phyloP scores from a whole-genome alignment of 2,329 filamentous ascomycete genomes.

The Tolypocladium inflatum region DNA sequence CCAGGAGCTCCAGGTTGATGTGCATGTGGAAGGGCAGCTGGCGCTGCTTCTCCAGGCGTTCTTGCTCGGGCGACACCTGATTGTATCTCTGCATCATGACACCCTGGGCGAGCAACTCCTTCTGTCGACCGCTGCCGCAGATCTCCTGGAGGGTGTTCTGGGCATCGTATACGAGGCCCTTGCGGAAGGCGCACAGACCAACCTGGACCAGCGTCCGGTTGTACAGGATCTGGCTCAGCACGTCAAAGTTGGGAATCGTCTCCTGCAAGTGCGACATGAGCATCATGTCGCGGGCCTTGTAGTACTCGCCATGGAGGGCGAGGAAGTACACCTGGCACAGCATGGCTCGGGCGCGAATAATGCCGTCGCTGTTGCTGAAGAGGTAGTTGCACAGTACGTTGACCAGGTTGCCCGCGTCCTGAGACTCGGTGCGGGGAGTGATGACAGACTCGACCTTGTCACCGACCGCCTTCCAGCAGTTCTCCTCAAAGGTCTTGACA shows the following conservation, averaged over 20 bases:
- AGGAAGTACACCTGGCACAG: slow-evolving; percentile 98
- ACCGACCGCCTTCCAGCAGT: slow-evolving; percentile 78
- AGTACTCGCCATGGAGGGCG: slow-evolving; percentile 95
- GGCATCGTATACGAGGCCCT: slow-evolving; percentile 91
- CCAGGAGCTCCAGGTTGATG: slow-evolving; percentile 96
- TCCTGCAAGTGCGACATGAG: slow-evolving; percentile 99
- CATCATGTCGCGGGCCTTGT: slow-evolving; percentile 97
- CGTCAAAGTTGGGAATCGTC: slow-evolving; percentile 92
- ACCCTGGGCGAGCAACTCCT: slow-evolving; percentile 94
- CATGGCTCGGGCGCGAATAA: slow-evolving; percentile 93
- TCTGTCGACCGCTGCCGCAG: slow-evolving; percentile 92
- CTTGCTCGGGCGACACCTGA: slow-evolving; percentile 94
- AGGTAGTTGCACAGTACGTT: slow-evolving; percentile 89
- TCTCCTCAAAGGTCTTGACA: slow-evolving; percentile 87
- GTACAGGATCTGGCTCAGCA: slow-evolving; percentile 96
- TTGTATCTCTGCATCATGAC: slow-evolving; percentile 97
- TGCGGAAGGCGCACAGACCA: slow-evolving; percentile 95
- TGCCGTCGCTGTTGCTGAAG: slow-evolving; percentile 88
- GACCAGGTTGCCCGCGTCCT: slow-evolving; percentile 67
- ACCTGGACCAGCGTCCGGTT: slow-evolving; percentile 97
- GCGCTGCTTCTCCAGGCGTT: slow-evolving; percentile 91
- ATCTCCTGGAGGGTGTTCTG: slow-evolving; percentile 98
- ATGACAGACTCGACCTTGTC: slow-evolving; percentile 64
- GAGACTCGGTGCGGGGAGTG: slow-evolving; percentile 60
- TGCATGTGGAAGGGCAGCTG: slow-evolving; percentile 99